A percentile compares a stretch with the other conserved stretches of the same genome.
These are phyloP conservation scores for Colletotrichum higginsianum DNA, from an alignment of 2,329 filamentous ascomycete genomes.

Conservation along the genomic window DNA sequence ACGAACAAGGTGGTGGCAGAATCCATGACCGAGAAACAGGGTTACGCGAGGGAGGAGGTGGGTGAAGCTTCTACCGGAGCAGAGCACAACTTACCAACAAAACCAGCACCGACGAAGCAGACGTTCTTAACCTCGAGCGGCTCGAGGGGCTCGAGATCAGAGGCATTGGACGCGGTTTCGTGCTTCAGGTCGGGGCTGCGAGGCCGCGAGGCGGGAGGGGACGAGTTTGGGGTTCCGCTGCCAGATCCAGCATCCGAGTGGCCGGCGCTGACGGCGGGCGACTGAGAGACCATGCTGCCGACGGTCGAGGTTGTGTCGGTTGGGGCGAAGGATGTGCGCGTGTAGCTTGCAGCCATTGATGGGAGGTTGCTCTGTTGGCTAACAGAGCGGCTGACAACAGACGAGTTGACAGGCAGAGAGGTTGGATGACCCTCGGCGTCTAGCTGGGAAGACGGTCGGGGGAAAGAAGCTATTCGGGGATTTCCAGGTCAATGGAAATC, in stretches of 20 bases:
- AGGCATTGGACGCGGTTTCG: not conserved
- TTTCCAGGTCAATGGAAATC: not conserved
- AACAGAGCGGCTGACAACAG: constrained; percentile 19
- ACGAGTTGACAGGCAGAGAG: not conserved
- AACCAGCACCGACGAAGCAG: constrained; percentile 83
- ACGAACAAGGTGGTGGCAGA: no score
- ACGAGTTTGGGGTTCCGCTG: constrained; percentile 42
- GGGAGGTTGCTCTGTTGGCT: constrained; percentile 8
- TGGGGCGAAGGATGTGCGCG: constrained; percentile 26
- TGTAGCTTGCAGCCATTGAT: constrained; percentile 39
- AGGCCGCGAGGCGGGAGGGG: constrained; percentile 41
- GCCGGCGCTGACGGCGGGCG: constrained; percentile 32
- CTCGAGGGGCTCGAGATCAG: constrained; percentile 36
- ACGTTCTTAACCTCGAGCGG: constrained; percentile 62
- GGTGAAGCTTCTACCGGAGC: not conserved
- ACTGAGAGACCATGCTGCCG: constrained; percentile 38
- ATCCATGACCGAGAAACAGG: not conserved
- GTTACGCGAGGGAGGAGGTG: not conserved
- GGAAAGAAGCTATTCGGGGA: not conserved
- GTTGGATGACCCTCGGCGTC: constrained; percentile 2
- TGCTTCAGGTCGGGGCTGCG: constrained; percentile 42
- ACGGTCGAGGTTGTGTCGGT: constrained; percentile 39
- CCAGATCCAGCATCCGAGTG: constrained; percentile 42
- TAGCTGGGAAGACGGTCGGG: not conserved
- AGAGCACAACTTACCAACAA: constrained; percentile 72